phyloP scores from a whole-genome alignment of 2,329 filamentous ascomycete genomes.

The Clarireedia hainanense region DNA sequence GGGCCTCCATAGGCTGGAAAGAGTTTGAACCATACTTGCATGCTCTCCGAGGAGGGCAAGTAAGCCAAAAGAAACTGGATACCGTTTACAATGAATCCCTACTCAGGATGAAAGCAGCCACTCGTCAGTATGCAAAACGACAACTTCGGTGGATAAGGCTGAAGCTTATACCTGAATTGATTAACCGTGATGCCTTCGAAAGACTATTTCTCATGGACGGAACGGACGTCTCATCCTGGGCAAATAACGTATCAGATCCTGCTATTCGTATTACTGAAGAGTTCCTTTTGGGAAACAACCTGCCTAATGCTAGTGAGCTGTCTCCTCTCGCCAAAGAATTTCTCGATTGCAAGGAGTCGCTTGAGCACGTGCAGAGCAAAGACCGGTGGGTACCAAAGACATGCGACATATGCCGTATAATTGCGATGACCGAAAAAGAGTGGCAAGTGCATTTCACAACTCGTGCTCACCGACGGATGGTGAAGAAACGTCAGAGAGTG shows the following conservation, averaged over 20 bases:
- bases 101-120: conserved; percentile 73
- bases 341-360: conserved; percentile 43
- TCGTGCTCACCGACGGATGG: conserved; percentile 31
- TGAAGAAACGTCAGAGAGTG: conserved; percentile 18
- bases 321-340: conserved; percentile 48
- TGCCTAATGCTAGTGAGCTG: conserved; percentile 44
- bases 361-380: conserved; percentile 33
- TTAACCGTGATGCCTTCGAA: conserved; percentile 41
- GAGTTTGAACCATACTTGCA: conserved; percentile 71
- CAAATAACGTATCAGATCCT: conserved; percentile 53
- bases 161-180: conserved; percentile 67
- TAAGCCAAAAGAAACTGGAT: conserved; percentile 37
- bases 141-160: conserved; percentile 82
- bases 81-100: conserved; percentile 52
- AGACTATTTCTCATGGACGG: conserved; percentile 76
- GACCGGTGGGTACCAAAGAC: conserved; percentile 43
- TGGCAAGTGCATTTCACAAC: conserved; percentile 41
- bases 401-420: conserved; percentile 68
- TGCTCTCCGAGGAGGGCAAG: conserved; percentile 32
- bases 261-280: conserved; percentile 52
- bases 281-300: conserved; percentile 52
- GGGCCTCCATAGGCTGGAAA: conserved; percentile 95
- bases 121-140: conserved; percentile 76
- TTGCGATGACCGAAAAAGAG: conserved; percentile 46
- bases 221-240: conserved; percentile 57